Evolutionary conservation across 176 grass and related monocot species (phyloP).

Genomic region (Aegilops longissima): DNA sequence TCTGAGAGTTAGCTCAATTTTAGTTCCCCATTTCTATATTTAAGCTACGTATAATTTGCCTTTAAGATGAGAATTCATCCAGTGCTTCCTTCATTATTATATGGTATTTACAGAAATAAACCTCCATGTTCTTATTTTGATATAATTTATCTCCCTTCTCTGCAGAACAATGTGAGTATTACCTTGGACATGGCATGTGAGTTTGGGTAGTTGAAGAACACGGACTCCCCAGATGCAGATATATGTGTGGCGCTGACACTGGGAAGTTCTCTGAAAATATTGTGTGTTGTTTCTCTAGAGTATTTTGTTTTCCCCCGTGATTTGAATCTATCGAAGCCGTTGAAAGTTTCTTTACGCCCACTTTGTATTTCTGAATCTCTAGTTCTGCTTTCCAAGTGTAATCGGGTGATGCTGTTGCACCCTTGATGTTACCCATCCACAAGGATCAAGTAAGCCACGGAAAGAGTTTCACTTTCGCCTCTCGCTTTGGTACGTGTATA

Average conservation of each 20-base stretch:
- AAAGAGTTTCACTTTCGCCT: not conserved
- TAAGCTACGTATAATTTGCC: not conserved
- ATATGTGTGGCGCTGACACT: not conserved
- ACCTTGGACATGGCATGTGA: not conserved
- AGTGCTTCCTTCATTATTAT: not conserved
- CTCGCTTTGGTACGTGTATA: not conserved
- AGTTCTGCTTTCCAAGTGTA: not conserved
- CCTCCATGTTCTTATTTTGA: conserved; percentile 1
- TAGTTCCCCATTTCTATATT: not conserved
- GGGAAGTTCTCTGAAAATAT: not conserved
- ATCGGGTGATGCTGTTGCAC: not conserved
- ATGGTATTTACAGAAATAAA: not conserved
- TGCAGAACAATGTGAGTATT: conserved; percentile 6
- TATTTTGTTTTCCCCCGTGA: not conserved
- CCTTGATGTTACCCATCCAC: not conserved
- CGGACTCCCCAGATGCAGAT: not conserved
- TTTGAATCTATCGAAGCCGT: not conserved
- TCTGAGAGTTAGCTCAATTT: not conserved
- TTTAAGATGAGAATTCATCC: not conserved
- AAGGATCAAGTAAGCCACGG: not conserved
- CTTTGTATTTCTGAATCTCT: not conserved
- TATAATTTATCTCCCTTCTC: not conserved
- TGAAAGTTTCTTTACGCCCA: not conserved
- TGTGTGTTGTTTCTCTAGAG: conserved; percentile 1
- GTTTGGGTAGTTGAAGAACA: not conserved